Percentiles rank a stretch among this genome's conserved stretches.
Conservation (phyloP, 129 eudicot genomes). For the Lactuca saligna region DNA sequence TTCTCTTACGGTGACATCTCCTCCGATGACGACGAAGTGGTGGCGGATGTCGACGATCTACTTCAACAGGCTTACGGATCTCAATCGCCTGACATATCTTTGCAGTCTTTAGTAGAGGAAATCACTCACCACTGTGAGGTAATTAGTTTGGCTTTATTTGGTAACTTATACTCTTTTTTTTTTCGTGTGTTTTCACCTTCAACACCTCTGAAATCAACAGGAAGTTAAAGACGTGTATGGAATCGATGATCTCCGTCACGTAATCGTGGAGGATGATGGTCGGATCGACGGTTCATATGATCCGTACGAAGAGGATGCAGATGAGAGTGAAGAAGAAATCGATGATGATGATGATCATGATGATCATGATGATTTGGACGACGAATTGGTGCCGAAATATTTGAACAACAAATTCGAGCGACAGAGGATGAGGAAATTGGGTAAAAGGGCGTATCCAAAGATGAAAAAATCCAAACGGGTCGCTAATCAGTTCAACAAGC, state of each 20-base stretch:
- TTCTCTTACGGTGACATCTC: slow-evolving; percentile 33
- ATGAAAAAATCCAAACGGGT: slow-evolving; percentile 47
- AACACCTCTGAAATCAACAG: background rate
- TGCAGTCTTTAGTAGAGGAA: slow-evolving; percentile 24
- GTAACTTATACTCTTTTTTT: slow-evolving; percentile 1
- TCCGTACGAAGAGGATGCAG: slow-evolving; percentile 18
- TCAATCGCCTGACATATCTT: slow-evolving; percentile 24
- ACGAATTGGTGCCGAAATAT: slow-evolving; percentile 64
- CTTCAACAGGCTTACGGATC: slow-evolving; percentile 30
- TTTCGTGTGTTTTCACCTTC: background rate
- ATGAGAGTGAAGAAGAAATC: slow-evolving; percentile 23
- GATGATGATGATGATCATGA: slow-evolving; percentile 42
- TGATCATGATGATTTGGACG: slow-evolving; percentile 48
- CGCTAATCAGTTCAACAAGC: slow-evolving; percentile 43
- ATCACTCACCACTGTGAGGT: slow-evolving; percentile 25
- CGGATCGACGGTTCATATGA: slow-evolving; percentile 8
- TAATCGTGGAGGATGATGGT: slow-evolving; percentile 12
- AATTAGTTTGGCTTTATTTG: background rate
- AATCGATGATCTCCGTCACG: background rate
- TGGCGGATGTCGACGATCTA: slow-evolving; percentile 29
- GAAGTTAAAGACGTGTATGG: slow-evolving; percentile 6
- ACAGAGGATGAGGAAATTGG: slow-evolving; percentile 78
- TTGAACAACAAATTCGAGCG: slow-evolving; percentile 44
- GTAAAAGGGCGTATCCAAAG: slow-evolving; percentile 62
- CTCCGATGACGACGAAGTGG: slow-evolving; percentile 16